Base-by-base conservation (phyloP, 2,329 filamentous ascomycete species). In the Penicillium glabrum region DNA sequence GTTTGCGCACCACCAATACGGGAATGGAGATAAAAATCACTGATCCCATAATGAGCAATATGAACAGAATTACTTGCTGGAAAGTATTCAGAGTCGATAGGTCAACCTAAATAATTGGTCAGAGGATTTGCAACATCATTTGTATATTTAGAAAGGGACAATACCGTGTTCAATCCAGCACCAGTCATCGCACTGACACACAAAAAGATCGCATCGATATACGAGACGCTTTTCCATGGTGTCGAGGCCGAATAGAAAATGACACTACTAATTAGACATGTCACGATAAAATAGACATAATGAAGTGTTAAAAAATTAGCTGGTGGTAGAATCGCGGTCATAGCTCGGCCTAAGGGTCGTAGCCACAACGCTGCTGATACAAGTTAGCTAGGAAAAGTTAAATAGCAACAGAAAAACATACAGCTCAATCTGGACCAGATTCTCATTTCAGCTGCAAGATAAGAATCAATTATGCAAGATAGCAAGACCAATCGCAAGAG, bases 171-270 rank as follows among this genome's bases (percentile, higher is more conserved):
- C 55, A 90, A 75, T 0, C 88, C 88, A 7, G 87, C 83, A 52
- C 85, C 79, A 7, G 86, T 89, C 76, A 90, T 86, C 44, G 87
- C 86, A 54, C 84, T 88, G 41, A 86, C 79, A 50, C 83, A 82
- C 51, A 90, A 72, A 68, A 90, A 90, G 16, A 90, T 71, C n/a
- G 83, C 80, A 67, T 90, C 87, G 37, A 80, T 80, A 70, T 86
- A 90, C 46, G 75, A 72, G 49, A 90, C 77, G 60, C 77, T 82
- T 51, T 74, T 70, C 19, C 72, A 67, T 0, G 84, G 82, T 1
- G 77, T 78, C 0, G 83, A 84, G 0, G 81, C 77, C 9, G 77
- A 59, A 59, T 72, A 90, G 66, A 89, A 86, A 51, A 90, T 80
- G 56, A 83, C 61, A 14, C 86, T 86, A 51, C 77, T 79, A 21